Evolutionary conservation across 345 rosid species (phyloP), one percentile per base, ranked within the genome.

Genomic region (Syzygium oleosum): DNA sequence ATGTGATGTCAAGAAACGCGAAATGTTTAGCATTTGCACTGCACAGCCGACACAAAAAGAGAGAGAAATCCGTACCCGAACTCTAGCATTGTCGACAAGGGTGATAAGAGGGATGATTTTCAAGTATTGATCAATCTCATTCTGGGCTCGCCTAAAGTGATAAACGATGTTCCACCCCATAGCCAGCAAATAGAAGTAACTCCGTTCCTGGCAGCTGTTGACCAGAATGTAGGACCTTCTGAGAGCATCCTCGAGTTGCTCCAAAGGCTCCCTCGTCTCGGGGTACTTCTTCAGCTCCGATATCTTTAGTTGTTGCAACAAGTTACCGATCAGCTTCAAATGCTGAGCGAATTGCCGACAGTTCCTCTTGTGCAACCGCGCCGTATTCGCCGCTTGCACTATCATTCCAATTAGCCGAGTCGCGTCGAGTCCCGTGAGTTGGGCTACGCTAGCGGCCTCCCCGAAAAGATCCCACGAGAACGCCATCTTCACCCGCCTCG

Each of bases 151-250:
- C 59, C 92, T 86, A 27, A 91, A 90, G 90, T 90, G 92, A 88
- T 90, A 88, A 43, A 92, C 92, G 15, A 87, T 84, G 65, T 54
- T 90, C 94, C 92, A 91, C 14, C 94, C 93, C 91, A 89, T 87
- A 21, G 94, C 93, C 65, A 92, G 88, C 92, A 91, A 85, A 86
- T 88, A 91, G 12, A 91, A 87, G 49, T 84, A 91, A 25, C 93
- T 91, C 83, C 87, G 86, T 12, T 92, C 91, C 52, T 85, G 88
- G 77, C 92, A 92, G 16, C 91, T 92, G 86, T 89, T 86, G 9
- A 92, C 92, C 88, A 91, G 65, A 15, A 87, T 85, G 27, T 88
- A 77, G 1, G 91, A 91, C 85, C 88, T 87, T 86, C 88, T 89
- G 80, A 92, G 68, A n/a, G 92, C 88, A 38, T 89, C 91, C 73